These are phyloP conservation scores for Aaosphaeria pasadenensis DNA, from an alignment of 2,329 filamentous ascomycete genomes.

Conservation along the genomic window DNA sequence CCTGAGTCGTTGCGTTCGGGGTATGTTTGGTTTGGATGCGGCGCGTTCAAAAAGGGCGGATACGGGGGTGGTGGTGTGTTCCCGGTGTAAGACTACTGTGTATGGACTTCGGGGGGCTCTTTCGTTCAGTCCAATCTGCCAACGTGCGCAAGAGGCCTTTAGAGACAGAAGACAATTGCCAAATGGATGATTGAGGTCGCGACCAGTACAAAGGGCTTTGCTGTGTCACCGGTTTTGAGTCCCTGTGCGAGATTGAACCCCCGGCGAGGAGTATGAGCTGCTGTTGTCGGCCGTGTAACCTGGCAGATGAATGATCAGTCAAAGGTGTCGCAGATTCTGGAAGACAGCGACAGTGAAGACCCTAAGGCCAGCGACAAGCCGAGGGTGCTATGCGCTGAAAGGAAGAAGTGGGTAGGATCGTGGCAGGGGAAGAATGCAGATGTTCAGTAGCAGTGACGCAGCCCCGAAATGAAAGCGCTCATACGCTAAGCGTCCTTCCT, in stretches of 20 bases:
- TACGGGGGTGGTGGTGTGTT: slow-evolving; percentile 50
- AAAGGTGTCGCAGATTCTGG: no score
- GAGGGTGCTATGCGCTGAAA: background rate
- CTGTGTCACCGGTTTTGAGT: no score
- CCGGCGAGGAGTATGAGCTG: no score
- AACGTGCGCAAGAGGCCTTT: background rate
- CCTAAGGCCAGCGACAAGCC: background rate
- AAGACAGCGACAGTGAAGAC: background rate
- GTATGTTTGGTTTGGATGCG: slow-evolving; percentile 50
- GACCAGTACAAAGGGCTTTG: no score
- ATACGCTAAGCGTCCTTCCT: no score
- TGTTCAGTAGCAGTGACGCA: no score
- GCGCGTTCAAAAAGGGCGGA: slow-evolving; percentile 51
- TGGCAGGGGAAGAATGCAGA: background rate
- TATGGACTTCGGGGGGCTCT: slow-evolving; percentile 96
- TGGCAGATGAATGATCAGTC: no score
- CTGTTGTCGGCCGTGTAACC: no score
- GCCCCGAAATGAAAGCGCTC: no score
- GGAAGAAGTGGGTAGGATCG: background rate
- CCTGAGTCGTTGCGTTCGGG: slow-evolving; percentile 15
- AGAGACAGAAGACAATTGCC: background rate
- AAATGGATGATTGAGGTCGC: no score
- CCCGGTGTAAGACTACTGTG: slow-evolving; percentile 56
- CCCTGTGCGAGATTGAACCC: no score
- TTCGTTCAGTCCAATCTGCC: slow-evolving; percentile 57